Base-by-base conservation (phyloP, 169 alveolate genomes). In the Cryptosporidium meleagridis region DNA sequence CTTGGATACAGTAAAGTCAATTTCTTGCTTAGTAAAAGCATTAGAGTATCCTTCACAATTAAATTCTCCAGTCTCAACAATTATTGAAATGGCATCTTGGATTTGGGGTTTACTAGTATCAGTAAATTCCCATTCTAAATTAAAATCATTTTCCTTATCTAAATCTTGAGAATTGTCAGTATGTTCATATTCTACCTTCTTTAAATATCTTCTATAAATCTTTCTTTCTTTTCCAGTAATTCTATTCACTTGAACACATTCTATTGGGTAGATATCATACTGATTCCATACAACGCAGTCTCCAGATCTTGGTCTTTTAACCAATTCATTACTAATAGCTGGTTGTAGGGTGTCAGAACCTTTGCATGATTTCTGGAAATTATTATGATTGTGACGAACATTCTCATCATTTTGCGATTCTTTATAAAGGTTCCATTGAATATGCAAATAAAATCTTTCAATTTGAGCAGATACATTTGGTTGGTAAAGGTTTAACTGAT, bases 401-500 rank as follows among this genome's bases (percentile, higher is more conserved):
- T 45, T 51, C 48, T 58, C 75, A 16, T 44, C 75, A 35, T 59
- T 55, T 23, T n/a, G 45, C 29, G 68, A 29, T 29, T 73, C 86
- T 14, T 73, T 73, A 58, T 73, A 31, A 26, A 80, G 70, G 53
- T 62, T 59, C 89, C 89, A 80, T 37, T 80, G 89, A n/a, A 80
- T 80, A 51, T 80, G 89, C 26, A 80, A 26, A 62, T 80, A 80
- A 39, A 62, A 80, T 23, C 89, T 80, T 37, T 80, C 89, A 41
- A 80, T 80, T 62, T 80, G 89, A 21, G 89, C 89, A 16, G 89
- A 80, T 14, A 80, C 75, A 45, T 80, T 80, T 41, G 89, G 89
- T 29, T 80, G 89, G 55, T 80, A 80, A 14, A 80, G 67, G 31
- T 80, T 80, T 23, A 80, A 48, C 29, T 80, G 89, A 39, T 73